Evolutionary conservation across 2,329 filamentous ascomycete species (phyloP), one percentile per base, ranked within the genome.

Genomic region (Falciphora oryzae): DNA sequence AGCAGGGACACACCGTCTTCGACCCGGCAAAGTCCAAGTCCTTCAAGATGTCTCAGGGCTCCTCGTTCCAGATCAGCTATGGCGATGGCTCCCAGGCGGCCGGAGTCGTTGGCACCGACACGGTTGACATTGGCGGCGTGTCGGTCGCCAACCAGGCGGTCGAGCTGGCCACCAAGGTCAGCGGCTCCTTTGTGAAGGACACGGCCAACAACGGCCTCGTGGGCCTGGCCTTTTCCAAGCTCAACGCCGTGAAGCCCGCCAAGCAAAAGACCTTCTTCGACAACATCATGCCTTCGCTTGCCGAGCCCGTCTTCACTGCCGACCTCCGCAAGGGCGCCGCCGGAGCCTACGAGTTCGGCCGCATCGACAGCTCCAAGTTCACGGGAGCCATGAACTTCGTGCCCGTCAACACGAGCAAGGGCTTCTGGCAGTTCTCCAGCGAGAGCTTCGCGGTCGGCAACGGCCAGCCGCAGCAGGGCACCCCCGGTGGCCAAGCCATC

Each of bases 291-390:
- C 68, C 74, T n/a, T 74, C 78, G 25, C 83, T 92, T 29, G 81
- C 84, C 31, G 76, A 84, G 74, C 89, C 89, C 0, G 77, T 93
- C 57, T 90, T 93, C 76, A 91, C 89, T 0, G 89, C 88, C 29
- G 83, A 89, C 66, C 80, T 94, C 59, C 84, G 85, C 71, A 81
- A 84, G 68, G 79, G 82, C 65, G 79, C 80, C 22, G 77, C 80
- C 2, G 90, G 90, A 59, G 81, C 83, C 35, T 93, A 92, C 76
- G 87, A 92, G 72, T 93, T 93, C 70, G 91, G 91, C 66, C 81
- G 75, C 69, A 87, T 93, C 70, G 88, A 93, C 73, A 72, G 71
- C 1, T 77, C 77, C 65, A 86, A 90, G 70, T 90, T 89, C 74
- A 79, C 74, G 2, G 90, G 89, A 44, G 70, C 81, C 4, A 81